These are phyloP conservation scores for Cicer judaicum DNA, from an alignment of 306 rosid species.

Conservation along the genomic window DNA sequence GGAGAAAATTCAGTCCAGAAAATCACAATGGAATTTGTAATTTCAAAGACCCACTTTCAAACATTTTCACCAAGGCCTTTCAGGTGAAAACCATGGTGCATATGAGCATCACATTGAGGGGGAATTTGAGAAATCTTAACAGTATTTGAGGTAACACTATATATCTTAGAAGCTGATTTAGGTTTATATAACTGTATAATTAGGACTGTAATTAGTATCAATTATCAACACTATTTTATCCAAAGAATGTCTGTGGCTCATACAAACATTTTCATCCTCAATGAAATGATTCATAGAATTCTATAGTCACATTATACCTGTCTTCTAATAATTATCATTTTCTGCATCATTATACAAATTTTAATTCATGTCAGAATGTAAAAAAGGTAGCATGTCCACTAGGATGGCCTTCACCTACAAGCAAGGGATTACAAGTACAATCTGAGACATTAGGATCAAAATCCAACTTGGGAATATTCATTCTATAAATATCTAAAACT, in stretches of 20 bases:
- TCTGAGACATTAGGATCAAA: slow-evolving; percentile 10
- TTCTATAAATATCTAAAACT: background rate
- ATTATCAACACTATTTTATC: background rate
- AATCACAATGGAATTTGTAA: background rate
- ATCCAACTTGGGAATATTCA: background rate
- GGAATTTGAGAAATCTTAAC: background rate
- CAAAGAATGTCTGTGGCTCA: background rate
- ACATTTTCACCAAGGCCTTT: background rate
- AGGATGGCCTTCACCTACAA: slow-evolving; percentile 1
- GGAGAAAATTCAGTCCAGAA: background rate
- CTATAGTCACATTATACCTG: slow-evolving; percentile 7
- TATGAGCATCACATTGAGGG: background rate
- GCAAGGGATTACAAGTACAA: slow-evolving; percentile 1
- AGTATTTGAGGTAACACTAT: background rate
- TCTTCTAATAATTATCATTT: background rate
- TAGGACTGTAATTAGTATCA: slow-evolving; percentile 5
- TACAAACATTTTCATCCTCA: background rate
- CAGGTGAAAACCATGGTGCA: background rate
- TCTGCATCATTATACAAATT: slow-evolving; percentile 1
- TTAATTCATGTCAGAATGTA: background rate
- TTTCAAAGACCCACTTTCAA: background rate
- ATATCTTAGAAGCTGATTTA: background rate
- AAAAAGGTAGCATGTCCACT: background rate
- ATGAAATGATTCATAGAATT: background rate
- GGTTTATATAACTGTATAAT: background rate